These are phyloP conservation scores for Populus alba DNA, from an alignment of 345 rosid genomes.

Conservation along the genomic window DNA sequence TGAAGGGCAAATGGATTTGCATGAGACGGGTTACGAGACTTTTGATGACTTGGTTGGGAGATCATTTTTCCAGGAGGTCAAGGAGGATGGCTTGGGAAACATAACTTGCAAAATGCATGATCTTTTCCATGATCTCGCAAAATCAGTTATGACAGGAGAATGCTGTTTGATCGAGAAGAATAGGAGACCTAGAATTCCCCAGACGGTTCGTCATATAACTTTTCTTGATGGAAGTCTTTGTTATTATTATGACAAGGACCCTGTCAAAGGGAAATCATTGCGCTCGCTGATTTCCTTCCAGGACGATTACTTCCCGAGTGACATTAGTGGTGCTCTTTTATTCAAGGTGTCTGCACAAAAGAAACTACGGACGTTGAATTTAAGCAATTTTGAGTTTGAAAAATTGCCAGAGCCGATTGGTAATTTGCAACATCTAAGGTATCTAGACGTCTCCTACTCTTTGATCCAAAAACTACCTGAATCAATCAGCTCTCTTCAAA, in stretches of 20 bases:
- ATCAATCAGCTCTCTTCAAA: constrained; percentile 12
- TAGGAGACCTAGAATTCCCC: not conserved
- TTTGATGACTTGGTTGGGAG: constrained; percentile 19
- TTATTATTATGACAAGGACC: not conserved
- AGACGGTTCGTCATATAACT: not conserved
- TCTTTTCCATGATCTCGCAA: constrained; percentile 25
- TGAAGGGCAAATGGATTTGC: not conserved
- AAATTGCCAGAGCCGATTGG: not conserved
- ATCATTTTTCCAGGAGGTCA: constrained; percentile 11
- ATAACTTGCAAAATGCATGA: constrained; percentile 26
- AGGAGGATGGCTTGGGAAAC: not conserved
- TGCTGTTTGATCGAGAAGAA: not conserved
- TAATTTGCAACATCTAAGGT: constrained; percentile 22
- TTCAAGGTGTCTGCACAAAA: no score
- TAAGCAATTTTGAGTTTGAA: rapidly evolving
- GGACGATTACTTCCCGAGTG: no score
- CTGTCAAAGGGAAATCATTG: not conserved
- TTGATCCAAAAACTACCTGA: constrained; percentile 4
- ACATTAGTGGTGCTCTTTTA: no score
- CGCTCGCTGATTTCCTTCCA: not conserved
- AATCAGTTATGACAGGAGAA: constrained; percentile 4
- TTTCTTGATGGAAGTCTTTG: rapidly evolving
- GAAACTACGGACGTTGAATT: no score
- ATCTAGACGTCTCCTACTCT: constrained; percentile 6
- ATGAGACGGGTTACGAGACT: constrained; percentile 10